Percentiles rank a stretch among this genome's conserved stretches.
Conservation (phyloP, 352 stramenopile species). For the Thalassiosira hispida region DNA sequence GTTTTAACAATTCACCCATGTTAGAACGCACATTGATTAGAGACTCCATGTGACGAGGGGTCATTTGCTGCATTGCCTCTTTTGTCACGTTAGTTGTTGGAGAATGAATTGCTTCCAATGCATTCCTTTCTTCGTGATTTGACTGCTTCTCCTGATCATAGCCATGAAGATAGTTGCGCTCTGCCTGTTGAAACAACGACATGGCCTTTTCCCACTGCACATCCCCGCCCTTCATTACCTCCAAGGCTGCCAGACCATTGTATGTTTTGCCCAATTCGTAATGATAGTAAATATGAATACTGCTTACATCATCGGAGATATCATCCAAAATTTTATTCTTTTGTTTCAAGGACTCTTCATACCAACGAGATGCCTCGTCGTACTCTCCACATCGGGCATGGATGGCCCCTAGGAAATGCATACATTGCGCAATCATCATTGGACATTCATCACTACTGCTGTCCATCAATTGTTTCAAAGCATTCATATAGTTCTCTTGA, state of each 20-base stretch:
- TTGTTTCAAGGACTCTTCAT: conserved; percentile 36
- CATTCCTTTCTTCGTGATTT: neutral
- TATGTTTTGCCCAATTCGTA: conserved; percentile 49
- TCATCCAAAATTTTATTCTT: conserved; percentile 17
- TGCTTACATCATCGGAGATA: neutral
- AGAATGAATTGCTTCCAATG: neutral
- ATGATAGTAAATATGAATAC: neutral
- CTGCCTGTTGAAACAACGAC: conserved; percentile 43
- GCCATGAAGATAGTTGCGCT: conserved; percentile 38
- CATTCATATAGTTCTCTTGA: conserved; percentile 32
- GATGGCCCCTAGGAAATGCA: conserved; percentile 41
- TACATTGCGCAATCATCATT: conserved; percentile 28
- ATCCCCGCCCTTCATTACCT: conserved; percentile 29
- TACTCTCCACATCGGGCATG: conserved; percentile 49
- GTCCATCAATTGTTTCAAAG: conserved; percentile 24
- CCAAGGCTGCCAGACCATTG: conserved; percentile 45
- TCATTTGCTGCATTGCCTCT: conserved; percentile 28
- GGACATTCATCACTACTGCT: neutral
- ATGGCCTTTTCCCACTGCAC: conserved; percentile 41
- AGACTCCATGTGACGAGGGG: conserved; percentile 31
- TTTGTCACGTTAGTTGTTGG: conserved; percentile 1
- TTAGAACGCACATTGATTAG: conserved; percentile 51
- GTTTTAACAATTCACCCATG: conserved; percentile 46
- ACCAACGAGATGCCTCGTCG: conserved; percentile 46
- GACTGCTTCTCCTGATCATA: conserved; percentile 9